Evolutionary conservation across 2,329 filamentous ascomycete genomes (phyloP).

Genomic region (Stagonosporopsis chrysanthemi): DNA sequence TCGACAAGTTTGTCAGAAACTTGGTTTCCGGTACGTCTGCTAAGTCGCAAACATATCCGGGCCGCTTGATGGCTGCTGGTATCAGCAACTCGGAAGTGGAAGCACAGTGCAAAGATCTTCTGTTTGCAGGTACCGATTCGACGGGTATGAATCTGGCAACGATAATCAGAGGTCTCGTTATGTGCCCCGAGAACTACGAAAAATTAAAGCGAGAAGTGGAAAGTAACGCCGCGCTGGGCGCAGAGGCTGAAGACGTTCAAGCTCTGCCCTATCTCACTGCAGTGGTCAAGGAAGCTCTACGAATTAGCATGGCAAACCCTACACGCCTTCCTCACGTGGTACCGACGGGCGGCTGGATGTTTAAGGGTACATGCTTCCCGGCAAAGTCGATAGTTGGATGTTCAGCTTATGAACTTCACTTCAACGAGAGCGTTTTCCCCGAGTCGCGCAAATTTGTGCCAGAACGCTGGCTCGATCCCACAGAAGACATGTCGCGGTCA

Average conservation of each 20-base stretch:
- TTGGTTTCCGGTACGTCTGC: slow-evolving; percentile 48
- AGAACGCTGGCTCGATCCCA: slow-evolving; percentile 45
- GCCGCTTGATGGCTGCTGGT: slow-evolving; percentile 55
- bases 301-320: slow-evolving; percentile 53
- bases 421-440: slow-evolving; percentile 30
- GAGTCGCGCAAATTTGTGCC: slow-evolving; percentile 30
- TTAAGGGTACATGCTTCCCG: slow-evolving; percentile 37
- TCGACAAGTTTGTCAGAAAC: slow-evolving; percentile 54
- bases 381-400: slow-evolving; percentile 37
- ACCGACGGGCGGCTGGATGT: slow-evolving; percentile 35
- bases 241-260: slow-evolving; percentile 24
- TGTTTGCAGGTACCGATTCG: slow-evolving; percentile 43
- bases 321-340: slow-evolving; percentile 42
- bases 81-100: slow-evolving; percentile 55
- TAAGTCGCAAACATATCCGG: slow-evolving; percentile 56
- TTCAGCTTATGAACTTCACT: slow-evolving; percentile 39
- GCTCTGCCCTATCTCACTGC: slow-evolving; percentile 55
- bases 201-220: slow-evolving; percentile 32
- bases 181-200: slow-evolving; percentile 31
- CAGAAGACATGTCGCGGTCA: slow-evolving; percentile 42
- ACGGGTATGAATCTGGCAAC: slow-evolving; percentile 41
- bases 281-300: slow-evolving; percentile 56
- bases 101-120: slow-evolving; percentile 62
- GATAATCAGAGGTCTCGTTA: slow-evolving; percentile 27
- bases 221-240: slow-evolving; percentile 21